Conservation (phyloP, 352 stramenopile genomes). For the Globisporangium abappressorium region DNA sequence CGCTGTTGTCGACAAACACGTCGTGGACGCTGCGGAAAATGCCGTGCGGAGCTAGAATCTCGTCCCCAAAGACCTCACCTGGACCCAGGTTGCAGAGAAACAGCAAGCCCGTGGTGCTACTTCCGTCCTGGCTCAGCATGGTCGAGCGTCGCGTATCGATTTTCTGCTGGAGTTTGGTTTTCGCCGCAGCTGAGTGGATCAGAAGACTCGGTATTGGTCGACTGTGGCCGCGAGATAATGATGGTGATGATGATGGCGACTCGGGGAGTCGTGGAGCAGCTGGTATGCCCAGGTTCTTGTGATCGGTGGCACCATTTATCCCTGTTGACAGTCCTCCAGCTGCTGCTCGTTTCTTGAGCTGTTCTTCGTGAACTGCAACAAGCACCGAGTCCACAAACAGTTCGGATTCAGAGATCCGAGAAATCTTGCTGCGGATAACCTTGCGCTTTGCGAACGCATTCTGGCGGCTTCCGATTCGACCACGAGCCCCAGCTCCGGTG, state of each 20-base stretch:
- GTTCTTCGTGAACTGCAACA: constrained; percentile 36
- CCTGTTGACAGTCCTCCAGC: not conserved
- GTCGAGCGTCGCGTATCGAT: constrained; percentile 7
- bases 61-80: constrained; percentile 55
- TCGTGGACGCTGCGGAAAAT: constrained; percentile 36
- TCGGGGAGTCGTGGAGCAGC: not conserved
- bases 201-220: constrained; percentile 5
- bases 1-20: constrained; percentile 28
- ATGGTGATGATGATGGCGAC: constrained; percentile 5
- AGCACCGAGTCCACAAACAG: constrained; percentile 53
- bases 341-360: constrained; percentile 10
- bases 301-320: not conserved
- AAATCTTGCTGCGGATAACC: constrained; percentile 18
- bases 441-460: constrained; percentile 13
- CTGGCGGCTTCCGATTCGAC: not conserved
- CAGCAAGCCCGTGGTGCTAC: constrained; percentile 8
- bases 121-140: not conserved
- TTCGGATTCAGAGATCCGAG: constrained; percentile 8
- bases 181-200: constrained; percentile 13
- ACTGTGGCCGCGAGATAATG: constrained; percentile 3
- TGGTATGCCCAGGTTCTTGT: not conserved
- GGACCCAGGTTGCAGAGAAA: constrained; percentile 39
- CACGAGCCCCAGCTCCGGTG: not conserved
- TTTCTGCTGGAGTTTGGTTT: constrained; percentile 18
- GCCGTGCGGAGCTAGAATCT: constrained; percentile 32